These are phyloP conservation scores for Zygosaccharomyces bisporus DNA, from an alignment of 805 yeast species.

Conservation along the genomic window DNA sequence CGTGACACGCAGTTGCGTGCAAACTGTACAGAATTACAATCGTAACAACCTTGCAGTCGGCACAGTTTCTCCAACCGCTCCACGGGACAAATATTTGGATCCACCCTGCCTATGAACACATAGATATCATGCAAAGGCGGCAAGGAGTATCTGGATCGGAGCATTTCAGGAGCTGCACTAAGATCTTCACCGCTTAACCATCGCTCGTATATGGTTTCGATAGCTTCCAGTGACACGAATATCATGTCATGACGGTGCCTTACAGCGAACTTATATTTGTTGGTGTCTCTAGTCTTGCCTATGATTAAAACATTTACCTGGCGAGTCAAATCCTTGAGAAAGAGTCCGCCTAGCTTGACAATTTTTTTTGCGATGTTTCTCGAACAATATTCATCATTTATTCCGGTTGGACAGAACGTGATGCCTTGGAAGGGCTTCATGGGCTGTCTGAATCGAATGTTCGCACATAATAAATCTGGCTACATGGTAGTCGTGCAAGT, in stretches of 20 bases:
- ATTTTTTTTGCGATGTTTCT: constrained; percentile 45
- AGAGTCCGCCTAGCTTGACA: constrained; percentile 55
- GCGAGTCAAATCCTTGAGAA: constrained; percentile 54
- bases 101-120: constrained; percentile 32
- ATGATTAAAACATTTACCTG: constrained; percentile 58
- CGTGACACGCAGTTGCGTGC: constrained; percentile 17
- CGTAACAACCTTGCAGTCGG: constrained; percentile 15
- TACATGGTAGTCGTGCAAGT: background rate
- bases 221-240: constrained; percentile 18
- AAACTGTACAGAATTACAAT: constrained; percentile 20
- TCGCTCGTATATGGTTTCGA: constrained; percentile 27
- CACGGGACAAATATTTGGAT: constrained; percentile 3
- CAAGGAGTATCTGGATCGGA: constrained; percentile 18
- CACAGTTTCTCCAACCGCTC: constrained; percentile 18
- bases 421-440: constrained; percentile 44
- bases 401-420: constrained; percentile 56
- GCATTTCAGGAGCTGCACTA: constrained; percentile 18
- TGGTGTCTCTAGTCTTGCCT: constrained; percentile 43
- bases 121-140: constrained; percentile 26
- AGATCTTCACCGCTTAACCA: constrained; percentile 35
- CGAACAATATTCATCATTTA: constrained; percentile 39
- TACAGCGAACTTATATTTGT: constrained; percentile 31
- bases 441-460: background rate
- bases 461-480: background rate
- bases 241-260: constrained; percentile 30